Evolutionary conservation across 306 rosid species (phyloP).

Genomic region (Castanospermum australe): DNA sequence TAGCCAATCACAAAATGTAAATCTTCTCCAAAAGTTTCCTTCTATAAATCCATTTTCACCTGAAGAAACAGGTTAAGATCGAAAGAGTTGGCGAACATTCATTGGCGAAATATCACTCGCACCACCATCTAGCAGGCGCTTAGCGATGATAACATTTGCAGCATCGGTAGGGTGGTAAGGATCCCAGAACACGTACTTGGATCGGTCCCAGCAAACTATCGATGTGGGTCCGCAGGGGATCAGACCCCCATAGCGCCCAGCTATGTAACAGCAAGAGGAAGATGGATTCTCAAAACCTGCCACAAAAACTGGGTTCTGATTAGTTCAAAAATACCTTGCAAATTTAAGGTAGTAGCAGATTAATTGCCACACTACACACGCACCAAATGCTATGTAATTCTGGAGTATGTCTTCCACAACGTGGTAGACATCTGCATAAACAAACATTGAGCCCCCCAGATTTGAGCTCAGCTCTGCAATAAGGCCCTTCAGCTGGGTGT

Average conservation of each 20-base stretch:
- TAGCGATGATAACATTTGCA: constrained; percentile 52
- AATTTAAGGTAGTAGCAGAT: constrained; percentile 1
- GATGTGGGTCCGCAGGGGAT: constrained; percentile 57
- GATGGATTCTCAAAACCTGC: constrained; percentile 59
- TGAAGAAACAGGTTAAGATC: neutral
- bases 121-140: constrained; percentile 50
- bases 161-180: constrained; percentile 74
- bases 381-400: constrained; percentile 50
- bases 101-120: constrained; percentile 46
- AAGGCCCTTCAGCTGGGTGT: constrained; percentile 47
- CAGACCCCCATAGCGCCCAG: constrained; percentile 66
- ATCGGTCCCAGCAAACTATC: constrained; percentile 46
- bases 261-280: constrained; percentile 55
- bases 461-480: constrained; percentile 40
- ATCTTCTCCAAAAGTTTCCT: neutral
- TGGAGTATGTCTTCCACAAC: constrained; percentile 55
- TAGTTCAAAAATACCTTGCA: neutral
- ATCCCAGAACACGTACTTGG: constrained; percentile 73
- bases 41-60: neutral
- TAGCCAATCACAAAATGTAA: neutral
- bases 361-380: neutral
- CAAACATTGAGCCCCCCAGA: constrained; percentile 47
- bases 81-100: constrained; percentile 44
- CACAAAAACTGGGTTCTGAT: neutral
- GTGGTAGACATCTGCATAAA: constrained; percentile 65